These are phyloP conservation scores for Elasticomyces elasticus DNA, from an alignment of 495 filamentous ascomycete genomes.

Conservation along the genomic window DNA sequence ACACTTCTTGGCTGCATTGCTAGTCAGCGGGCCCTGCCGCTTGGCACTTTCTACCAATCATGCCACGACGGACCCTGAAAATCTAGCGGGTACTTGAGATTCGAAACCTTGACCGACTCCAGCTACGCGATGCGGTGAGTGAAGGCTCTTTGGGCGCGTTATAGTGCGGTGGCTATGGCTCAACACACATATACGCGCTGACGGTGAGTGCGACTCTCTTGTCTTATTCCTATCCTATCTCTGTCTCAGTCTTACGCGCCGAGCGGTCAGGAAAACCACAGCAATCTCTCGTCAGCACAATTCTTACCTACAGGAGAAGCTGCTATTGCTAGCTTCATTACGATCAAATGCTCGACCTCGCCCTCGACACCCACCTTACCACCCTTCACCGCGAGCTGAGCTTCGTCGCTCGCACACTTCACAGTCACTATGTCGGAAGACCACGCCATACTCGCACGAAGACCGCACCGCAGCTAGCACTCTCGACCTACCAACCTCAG, in stretches of 20 bases:
- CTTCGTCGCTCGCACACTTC: constrained; percentile 1
- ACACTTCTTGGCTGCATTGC: too few relatives aligned
- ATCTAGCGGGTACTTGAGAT: too few relatives aligned
- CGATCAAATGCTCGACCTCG: too few relatives aligned
- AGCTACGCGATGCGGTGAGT: too few relatives aligned
- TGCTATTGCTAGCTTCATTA: background rate
- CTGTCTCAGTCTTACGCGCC: background rate
- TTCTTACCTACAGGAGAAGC: background rate
- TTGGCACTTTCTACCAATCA: too few relatives aligned
- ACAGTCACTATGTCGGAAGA: background rate
- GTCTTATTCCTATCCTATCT: background rate
- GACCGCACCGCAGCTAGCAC: background rate
- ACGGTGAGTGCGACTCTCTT: background rate
- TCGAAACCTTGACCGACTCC: too few relatives aligned
- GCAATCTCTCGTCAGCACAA: background rate
- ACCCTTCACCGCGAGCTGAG: constrained; percentile 9
- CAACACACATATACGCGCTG: too few relatives aligned
- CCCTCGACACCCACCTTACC: constrained; percentile 3
- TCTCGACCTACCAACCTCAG: background rate
- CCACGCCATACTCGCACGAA: background rate
- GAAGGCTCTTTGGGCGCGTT: too few relatives aligned
- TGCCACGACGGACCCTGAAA: too few relatives aligned
- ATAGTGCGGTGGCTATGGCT: too few relatives aligned
- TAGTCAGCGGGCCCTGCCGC: too few relatives aligned
- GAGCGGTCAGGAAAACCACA: background rate